Evolutionary conservation across 2,329 filamentous ascomycete genomes (phyloP), one percentile per base, ranked within the genome.

Genomic region (Elsinoe fawcettii): DNA sequence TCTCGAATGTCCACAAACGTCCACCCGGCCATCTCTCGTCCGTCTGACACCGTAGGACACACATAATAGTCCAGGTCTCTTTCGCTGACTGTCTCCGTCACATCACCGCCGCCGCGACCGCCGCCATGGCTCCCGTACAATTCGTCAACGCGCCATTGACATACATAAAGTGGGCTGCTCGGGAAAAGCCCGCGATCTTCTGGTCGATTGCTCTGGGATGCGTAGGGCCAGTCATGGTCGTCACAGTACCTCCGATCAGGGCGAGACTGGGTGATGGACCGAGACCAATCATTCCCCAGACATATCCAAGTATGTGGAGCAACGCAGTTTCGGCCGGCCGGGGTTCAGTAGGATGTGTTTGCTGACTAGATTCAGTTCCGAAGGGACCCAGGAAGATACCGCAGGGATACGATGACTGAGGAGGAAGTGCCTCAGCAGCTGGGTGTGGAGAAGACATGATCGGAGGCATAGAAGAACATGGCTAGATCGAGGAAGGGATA

Each of bases 111-210:
- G 27, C 27, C 27, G 27, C 27, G 9, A 5, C 32, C 25, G 16
- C n/a, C 61, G 69, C 69, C 62, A 90, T 90, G 86, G 80, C 82
- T 62, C 78, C 80, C 57, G 86, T 90, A 66, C 79, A 80, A 67
- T 96, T 99, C 86, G 96, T 87, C 84, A 80, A 83, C 64, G 80
- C 82, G 59, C 93, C 93, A 63, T 68, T 95, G 71, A 84, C 84
- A 66, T 97, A 96, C 83, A 75, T 88, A 67, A 86, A 86, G 74
- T 97, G 91, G 90, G 85, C 90, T 55, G 81, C 88, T 53, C 86
- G 90, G 75, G 86, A 93, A 74, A 88, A 87, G 72, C 93, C 93
- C 54, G 90, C 90, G 59, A 87, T 90, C 76, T 95, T 96, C 80
- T 97, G 84, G 81, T 90, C 88, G 66, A 76, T 89, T 67, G 69